Conservation (phyloP, 495 filamentous ascomycete species). For the Hypomontagnella submonticulosa region DNA sequence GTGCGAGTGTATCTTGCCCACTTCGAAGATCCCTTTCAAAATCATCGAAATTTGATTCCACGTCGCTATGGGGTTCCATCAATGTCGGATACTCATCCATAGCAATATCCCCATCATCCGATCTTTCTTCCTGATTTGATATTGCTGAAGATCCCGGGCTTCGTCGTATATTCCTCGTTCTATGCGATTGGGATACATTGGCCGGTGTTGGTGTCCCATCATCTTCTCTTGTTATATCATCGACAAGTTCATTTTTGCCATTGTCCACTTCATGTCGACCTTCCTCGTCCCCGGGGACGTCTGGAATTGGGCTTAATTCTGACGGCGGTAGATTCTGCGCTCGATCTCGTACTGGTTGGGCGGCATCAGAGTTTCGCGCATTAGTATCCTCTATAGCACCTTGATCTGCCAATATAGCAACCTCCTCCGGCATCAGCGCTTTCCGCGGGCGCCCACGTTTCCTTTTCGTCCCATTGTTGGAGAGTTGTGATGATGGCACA, state of each 20-base stretch:
- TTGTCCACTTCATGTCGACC: slow-evolving; percentile 41
- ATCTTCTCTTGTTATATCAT: slow-evolving; percentile 22
- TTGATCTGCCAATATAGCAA: slow-evolving; percentile 36
- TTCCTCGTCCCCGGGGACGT: not conserved
- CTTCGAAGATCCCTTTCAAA: slow-evolving; percentile 25
- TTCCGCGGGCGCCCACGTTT: slow-evolving; percentile 48
- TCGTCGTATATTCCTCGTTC: not conserved
- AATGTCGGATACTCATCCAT: slow-evolving; percentile 37
- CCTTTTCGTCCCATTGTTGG: slow-evolving; percentile 35
- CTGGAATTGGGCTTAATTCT: not conserved
- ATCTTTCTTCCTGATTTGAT: slow-evolving; percentile 29
- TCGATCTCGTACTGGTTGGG: slow-evolving; percentile 9
- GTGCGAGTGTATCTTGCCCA: slow-evolving; percentile 55
- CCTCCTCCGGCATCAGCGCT: slow-evolving; percentile 40
- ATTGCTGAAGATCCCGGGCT: slow-evolving; percentile 13
- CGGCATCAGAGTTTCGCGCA: slow-evolving; percentile 11
- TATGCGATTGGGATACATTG: slow-evolving; percentile 20
- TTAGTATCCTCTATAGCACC: slow-evolving; percentile 9
- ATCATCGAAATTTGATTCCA: slow-evolving; percentile 37
- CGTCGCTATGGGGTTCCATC: slow-evolving; percentile 44
- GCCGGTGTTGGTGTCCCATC: slow-evolving; percentile 26
- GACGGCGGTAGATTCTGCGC: slow-evolving; percentile 1
- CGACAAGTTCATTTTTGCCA: slow-evolving; percentile 35
- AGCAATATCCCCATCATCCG: slow-evolving; percentile 26
- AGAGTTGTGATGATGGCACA: slow-evolving; percentile 43